Percentiles rank a stretch among this genome's conserved stretches.
phyloP scores from a whole-genome alignment of 768 basidiomycete genomes.

The Xerocomus potaroensis region DNA sequence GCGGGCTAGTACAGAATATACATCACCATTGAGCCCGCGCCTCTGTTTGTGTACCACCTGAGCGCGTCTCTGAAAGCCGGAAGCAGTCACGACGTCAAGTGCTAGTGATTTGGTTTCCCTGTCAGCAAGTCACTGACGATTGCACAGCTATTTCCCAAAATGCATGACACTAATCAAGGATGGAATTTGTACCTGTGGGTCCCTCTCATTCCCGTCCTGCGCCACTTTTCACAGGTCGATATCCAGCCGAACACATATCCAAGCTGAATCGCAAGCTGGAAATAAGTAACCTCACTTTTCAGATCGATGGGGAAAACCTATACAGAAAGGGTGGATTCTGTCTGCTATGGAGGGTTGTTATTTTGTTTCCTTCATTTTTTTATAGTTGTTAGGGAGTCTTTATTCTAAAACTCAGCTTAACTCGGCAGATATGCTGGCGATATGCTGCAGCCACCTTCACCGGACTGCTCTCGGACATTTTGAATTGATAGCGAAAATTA shows the following conservation, averaged over 20 bases:
- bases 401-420: no score
- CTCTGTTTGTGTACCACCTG: conserved; percentile 3
- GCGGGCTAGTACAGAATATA: no score
- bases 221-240: conserved; percentile 2
- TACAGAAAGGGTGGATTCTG: conserved; percentile 19
- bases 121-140: no score
- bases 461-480: no score
- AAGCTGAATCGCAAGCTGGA: conserved; percentile 24
- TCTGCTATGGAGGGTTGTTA: conserved; percentile 25
- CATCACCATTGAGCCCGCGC: no score
- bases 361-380: background rate
- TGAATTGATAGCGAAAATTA: no score
- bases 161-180: background rate
- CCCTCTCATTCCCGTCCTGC: conserved; percentile 6
- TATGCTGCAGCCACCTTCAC: no score
- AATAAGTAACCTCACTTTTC: conserved; percentile 21
- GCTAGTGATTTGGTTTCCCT: no score
- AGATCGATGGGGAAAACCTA: conserved; percentile 7
- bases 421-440: no score
- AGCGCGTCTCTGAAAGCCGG: no score
- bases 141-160: conserved; percentile 12
- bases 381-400: no score
- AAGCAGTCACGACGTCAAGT: no score
- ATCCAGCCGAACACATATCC: conserved; percentile 17
- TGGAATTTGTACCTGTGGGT: conserved; percentile 31